phyloP scores from a whole-genome alignment of 176 grass and related monocot genomes.

The Paspalum vaginatum region DNA sequence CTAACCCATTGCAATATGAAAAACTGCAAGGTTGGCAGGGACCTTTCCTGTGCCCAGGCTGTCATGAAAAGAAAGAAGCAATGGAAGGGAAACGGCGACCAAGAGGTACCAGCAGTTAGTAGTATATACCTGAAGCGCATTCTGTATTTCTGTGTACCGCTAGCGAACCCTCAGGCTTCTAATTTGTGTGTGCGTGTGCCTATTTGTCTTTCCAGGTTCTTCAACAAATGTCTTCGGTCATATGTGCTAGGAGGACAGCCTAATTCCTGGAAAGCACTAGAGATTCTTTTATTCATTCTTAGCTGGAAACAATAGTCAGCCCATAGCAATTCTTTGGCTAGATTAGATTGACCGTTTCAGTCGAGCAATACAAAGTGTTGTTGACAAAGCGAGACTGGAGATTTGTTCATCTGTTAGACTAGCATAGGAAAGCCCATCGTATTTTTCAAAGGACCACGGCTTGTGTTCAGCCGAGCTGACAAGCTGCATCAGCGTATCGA shows the following conservation, averaged over 20 bases:
- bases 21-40: slow-evolving; percentile 83
- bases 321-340: slow-evolving; percentile 37
- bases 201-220: slow-evolving; percentile 39
- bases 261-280: slow-evolving; percentile 21
- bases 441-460: background rate
- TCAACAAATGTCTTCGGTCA: slow-evolving; percentile 35
- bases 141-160: background rate
- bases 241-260: slow-evolving; percentile 19
- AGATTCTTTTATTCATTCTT: slow-evolving; percentile 42
- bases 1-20: slow-evolving; percentile 54
- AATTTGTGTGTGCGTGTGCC: slow-evolving; percentile 34
- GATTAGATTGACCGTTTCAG: slow-evolving; percentile 29
- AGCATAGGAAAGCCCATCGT: slow-evolving; percentile 18
- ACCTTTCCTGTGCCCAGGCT: slow-evolving; percentile 81
- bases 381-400: slow-evolving; percentile 31
- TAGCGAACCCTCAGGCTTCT: background rate
- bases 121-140: background rate
- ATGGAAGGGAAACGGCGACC: slow-evolving; percentile 80
- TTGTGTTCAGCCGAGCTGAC: slow-evolving; percentile 15
- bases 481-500: background rate
- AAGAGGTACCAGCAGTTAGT: slow-evolving; percentile 42
- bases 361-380: slow-evolving; percentile 41
- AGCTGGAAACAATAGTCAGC: slow-evolving; percentile 34
- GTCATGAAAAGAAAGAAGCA: slow-evolving; percentile 86
- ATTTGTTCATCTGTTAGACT: slow-evolving; percentile 38